These are phyloP conservation scores for Psidium friedrichsthalianum DNA, from an alignment of 345 rosid species.

Conservation along the genomic window DNA sequence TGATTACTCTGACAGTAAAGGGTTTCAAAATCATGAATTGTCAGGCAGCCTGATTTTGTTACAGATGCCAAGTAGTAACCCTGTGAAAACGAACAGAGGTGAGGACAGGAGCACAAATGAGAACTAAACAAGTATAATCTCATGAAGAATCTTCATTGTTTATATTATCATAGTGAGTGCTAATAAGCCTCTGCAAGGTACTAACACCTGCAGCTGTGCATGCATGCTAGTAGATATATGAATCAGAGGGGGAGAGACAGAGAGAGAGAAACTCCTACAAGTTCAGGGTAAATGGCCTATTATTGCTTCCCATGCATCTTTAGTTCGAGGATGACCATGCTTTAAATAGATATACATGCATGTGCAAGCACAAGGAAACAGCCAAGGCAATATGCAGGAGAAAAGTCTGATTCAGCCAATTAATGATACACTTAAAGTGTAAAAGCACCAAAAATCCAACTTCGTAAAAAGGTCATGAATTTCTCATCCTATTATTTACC, in stretches of 20 bases:
- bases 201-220: background rate
- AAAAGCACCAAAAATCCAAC: background rate
- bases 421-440: background rate
- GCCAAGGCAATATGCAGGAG: background rate
- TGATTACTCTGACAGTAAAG: constrained; percentile 46
- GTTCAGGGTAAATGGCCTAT: background rate
- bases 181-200: background rate
- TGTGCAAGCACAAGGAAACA: background rate
- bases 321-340: background rate
- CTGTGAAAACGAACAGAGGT: constrained; percentile 20
- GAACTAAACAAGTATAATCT: background rate
- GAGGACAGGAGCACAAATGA: background rate
- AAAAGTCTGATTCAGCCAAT: background rate
- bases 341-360: background rate
- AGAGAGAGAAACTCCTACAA: background rate
- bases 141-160: background rate
- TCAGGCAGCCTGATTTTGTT: constrained; percentile 73
- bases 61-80: constrained; percentile 79
- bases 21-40: constrained; percentile 80
- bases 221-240: background rate
- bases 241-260: background rate
- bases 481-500: constrained; percentile 21
- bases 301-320: background rate
- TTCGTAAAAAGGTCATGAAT: background rate
- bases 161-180: background rate